Conservation (phyloP, 306 rosid genomes). For the Prunus persica region Prunus_persica_NCBIv2 NC_034012.1:6577501-6578000, state of each 20-base stretch:
- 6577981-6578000: slow-evolving; percentile 87
- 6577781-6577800: slow-evolving; percentile 96
- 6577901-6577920: slow-evolving; percentile 89
- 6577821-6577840: slow-evolving; percentile 88
- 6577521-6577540: slow-evolving; percentile 89
- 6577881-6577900: slow-evolving; percentile 86
- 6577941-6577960: slow-evolving; percentile 59
- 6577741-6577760: slow-evolving; percentile 96
- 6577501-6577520: slow-evolving; percentile 98
- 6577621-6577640: slow-evolving; percentile 94
- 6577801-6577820: slow-evolving; percentile 79
- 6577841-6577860: slow-evolving; percentile 97
- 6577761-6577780: slow-evolving; percentile 75
- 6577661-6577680: slow-evolving; percentile 74
- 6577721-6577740: slow-evolving; percentile 94
- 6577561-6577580: slow-evolving; percentile 93
- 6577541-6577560: slow-evolving; percentile 97
- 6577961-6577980: slow-evolving; percentile 83
- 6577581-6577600: slow-evolving; percentile 75
- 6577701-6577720: slow-evolving; percentile 96
- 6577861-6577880: slow-evolving; percentile 86
- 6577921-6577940: slow-evolving; percentile 71
- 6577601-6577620: slow-evolving; percentile 99
- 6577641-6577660: slow-evolving; percentile 91
- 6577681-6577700: slow-evolving; percentile 81